phyloP scores from a whole-genome alignment of 495 filamentous ascomycete genomes.

The Acidomyces sp. region DNA sequence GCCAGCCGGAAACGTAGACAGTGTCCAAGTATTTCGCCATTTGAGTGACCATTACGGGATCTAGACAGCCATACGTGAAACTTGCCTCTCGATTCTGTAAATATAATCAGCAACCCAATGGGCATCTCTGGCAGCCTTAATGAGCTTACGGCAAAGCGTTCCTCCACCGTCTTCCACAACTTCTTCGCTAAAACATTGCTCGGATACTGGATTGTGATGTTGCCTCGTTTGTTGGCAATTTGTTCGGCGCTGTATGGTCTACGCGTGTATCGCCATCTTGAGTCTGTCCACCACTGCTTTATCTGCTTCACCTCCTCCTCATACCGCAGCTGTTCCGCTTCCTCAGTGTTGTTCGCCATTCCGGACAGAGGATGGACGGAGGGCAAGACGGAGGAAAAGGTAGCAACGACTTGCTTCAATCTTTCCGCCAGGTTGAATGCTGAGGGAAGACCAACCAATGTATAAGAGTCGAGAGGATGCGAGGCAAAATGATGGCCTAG shows the following conservation, averaged over 20 bases:
- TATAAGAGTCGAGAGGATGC: too few species aligned
- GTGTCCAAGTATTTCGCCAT: conserved; percentile 99
- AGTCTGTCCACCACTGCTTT: conserved; percentile 86
- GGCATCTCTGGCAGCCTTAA: neutral
- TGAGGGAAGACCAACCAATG: too few species aligned
- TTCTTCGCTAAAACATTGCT: conserved; percentile 84
- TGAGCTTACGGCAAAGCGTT: conserved; percentile 58
- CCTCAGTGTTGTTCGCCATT: conserved; percentile 17
- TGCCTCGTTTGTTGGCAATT: conserved; percentile 89
- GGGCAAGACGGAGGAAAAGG: conserved; percentile 15
- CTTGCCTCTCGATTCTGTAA: conserved; percentile 64
- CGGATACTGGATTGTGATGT: conserved; percentile 80
- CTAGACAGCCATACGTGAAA: conserved; percentile 92
- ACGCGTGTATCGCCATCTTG: conserved; percentile 85
- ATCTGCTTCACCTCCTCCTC: conserved; percentile 70
- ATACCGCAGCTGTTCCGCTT: conserved; percentile 68
- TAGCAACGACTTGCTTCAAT: conserved; percentile 14
- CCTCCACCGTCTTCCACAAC: conserved; percentile 80
- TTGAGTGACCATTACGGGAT: conserved; percentile 95
- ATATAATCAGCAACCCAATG: neutral
- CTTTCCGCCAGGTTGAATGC: conserved; percentile 19
- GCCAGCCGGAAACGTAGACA: conserved; percentile 97
- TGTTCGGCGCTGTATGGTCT: conserved; percentile 91
- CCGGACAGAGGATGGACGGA: neutral
- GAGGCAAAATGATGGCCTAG: too few species aligned